These are phyloP conservation scores for Corymbia maculata DNA, from an alignment of 345 rosid species.

Conservation along the genomic window DNA sequence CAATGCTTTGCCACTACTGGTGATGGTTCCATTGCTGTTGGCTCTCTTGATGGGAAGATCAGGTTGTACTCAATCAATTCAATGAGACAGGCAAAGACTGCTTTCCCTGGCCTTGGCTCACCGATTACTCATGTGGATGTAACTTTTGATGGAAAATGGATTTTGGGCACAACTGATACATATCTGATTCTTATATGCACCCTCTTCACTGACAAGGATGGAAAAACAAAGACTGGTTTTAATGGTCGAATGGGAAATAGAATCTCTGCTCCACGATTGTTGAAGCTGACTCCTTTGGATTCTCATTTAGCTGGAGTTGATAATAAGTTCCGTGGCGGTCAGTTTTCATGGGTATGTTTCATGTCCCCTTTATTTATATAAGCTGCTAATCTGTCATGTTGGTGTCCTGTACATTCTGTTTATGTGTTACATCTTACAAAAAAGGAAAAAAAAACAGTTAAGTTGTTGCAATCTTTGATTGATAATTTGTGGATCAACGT, in stretches of 20 bases:
- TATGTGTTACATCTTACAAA: neutral
- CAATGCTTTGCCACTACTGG: conserved; percentile 99
- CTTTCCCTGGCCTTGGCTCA: conserved; percentile 97
- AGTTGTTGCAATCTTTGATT: neutral
- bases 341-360: conserved; percentile 86
- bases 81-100: conserved; percentile 97
- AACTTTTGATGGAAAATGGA: conserved; percentile 98
- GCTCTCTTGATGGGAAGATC: conserved; percentile 96
- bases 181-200: conserved; percentile 87
- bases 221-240: conserved; percentile 87
- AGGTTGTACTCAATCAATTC: conserved; percentile 77
- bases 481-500: neutral
- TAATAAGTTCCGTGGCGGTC: conserved; percentile 84
- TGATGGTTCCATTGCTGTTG: conserved; percentile 96
- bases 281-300: conserved; percentile 81
- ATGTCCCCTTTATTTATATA: neutral
- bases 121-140: conserved; percentile 96
- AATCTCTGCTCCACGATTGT: conserved; percentile 91
- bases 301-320: conserved; percentile 83
- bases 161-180: conserved; percentile 91
- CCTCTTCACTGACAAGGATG: conserved; percentile 77
- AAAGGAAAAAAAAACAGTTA: neutral
- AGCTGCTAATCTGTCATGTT: neutral
- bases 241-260: conserved; percentile 96
- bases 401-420: neutral